Evolutionary conservation across 192 early-diverging fungal species (phyloP).

Genomic region (Thoreauomyces humboldtii): DNA sequence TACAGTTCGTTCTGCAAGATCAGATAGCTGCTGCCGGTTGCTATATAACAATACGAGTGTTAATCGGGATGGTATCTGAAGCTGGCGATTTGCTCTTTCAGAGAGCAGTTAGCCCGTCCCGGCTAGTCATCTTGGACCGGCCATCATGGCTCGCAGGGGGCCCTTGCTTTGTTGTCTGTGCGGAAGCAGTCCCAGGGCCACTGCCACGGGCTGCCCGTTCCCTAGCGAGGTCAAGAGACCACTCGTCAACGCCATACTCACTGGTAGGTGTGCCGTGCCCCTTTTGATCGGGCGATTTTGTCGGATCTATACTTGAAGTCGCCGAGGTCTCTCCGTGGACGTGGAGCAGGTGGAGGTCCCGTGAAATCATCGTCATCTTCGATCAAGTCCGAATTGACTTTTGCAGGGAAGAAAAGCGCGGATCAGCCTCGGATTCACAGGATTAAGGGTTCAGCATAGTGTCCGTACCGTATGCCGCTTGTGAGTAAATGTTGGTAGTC

Average conservation of each 20-base stretch:
- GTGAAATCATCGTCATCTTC: slow-evolving; percentile 2
- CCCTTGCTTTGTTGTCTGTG: too few relatives aligned
- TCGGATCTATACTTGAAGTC: slow-evolving; percentile 30
- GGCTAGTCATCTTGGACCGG: not conserved
- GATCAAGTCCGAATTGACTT: slow-evolving; percentile 4
- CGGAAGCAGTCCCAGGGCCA: too few relatives aligned
- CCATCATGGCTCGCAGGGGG: too few relatives aligned
- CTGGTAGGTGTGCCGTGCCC: slow-evolving; percentile 22
- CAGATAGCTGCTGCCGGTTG: slow-evolving; percentile 13
- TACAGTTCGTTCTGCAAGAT: slow-evolving; percentile 25
- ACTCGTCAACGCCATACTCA: slow-evolving; percentile 2
- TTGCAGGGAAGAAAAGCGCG: not conserved
- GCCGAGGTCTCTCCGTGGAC: slow-evolving; percentile 14
- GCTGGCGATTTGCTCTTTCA: too few relatives aligned
- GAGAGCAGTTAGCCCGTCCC: too few relatives aligned
- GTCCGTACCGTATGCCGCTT: slow-evolving; percentile 10
- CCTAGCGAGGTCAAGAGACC: not conserved
- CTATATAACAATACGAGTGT: not conserved
- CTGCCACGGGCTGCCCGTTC: too few relatives aligned
- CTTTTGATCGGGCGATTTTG: not conserved
- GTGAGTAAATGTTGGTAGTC: slow-evolving; percentile 16
- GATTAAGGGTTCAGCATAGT: not conserved
- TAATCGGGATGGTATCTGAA: not conserved
- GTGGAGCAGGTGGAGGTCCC: not conserved
- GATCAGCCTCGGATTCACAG: not conserved